phyloP scores from a whole-genome alignment of 192 early-diverging fungal genomes.

The Podila clonocystis region DNA sequence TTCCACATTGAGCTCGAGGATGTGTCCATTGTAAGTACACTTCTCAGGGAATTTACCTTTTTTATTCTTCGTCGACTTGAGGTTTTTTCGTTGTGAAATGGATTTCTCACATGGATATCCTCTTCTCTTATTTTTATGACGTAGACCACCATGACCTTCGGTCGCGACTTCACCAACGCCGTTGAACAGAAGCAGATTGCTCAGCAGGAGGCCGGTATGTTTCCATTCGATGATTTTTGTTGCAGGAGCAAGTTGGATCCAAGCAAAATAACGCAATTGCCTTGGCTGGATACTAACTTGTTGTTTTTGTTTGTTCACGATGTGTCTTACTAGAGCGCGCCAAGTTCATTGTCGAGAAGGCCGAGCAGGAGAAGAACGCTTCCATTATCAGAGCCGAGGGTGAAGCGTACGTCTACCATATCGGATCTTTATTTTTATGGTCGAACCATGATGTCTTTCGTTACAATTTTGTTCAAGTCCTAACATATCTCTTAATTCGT shows the following conservation, averaged over 20 bases:
- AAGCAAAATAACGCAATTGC: background rate
- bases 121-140: background rate
- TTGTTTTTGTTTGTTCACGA: background rate
- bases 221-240: background rate
- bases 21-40: conserved; percentile 92
- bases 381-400: conserved; percentile 98
- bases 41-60: background rate
- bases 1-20: conserved; percentile 98
- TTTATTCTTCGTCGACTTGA: background rate
- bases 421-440: too few relatives aligned
- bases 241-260: background rate
- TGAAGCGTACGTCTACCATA: conserved; percentile 72
- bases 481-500: background rate
- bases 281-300: background rate
- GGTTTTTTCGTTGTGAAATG: background rate
- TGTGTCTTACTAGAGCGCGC: conserved; percentile 78
- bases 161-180: conserved; percentile 98
- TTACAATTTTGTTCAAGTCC: background rate
- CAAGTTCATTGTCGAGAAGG: conserved; percentile 97
- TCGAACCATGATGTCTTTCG: background rate
- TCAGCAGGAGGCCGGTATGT: conserved; percentile 90
- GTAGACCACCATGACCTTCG: conserved; percentile 98
- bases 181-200: conserved; percentile 99
- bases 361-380: conserved; percentile 98
- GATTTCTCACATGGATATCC: background rate